A percentile compares a stretch with the other conserved stretches of the same genome.
phyloP scores from a whole-genome alignment of 139 green algal species.

The Marvania coccoides region DNA sequence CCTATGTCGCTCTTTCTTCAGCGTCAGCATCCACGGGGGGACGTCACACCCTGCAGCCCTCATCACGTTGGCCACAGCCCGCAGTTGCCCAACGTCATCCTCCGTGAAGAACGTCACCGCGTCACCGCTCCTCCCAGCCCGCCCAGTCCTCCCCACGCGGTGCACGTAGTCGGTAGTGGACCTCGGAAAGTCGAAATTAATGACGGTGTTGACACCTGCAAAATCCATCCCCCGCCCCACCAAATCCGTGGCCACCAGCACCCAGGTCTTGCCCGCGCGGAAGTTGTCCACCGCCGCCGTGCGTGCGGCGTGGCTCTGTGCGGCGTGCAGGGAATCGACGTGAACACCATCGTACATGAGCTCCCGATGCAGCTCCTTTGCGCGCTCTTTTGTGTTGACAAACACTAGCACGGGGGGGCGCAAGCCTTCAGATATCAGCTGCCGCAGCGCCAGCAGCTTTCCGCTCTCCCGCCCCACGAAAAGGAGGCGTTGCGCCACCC shows the following conservation, averaged over 20 bases:
- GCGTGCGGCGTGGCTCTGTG: conserved; percentile 52
- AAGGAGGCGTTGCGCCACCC: conserved; percentile 78
- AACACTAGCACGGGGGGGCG: conserved; percentile 87
- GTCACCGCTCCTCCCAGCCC: conserved; percentile 40
- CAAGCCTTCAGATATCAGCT: conserved; percentile 74
- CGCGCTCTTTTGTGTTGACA: conserved; percentile 79
- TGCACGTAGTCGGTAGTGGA: conserved; percentile 88
- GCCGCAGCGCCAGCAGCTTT: conserved; percentile 85
- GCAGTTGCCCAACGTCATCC: conserved; percentile 55
- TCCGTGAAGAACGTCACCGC: conserved; percentile 86
- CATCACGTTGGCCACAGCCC: conserved; percentile 69
- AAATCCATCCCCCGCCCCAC: conserved; percentile 76
- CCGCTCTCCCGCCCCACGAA: conserved; percentile 89
- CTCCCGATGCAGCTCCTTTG: conserved; percentile 70
- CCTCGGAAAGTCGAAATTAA: conserved; percentile 94
- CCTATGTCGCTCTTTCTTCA: conserved; percentile 42
- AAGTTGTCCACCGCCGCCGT: conserved; percentile 70
- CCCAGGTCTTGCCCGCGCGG: conserved; percentile 64
- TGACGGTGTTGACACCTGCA: conserved; percentile 79
- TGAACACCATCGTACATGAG: conserved; percentile 79
- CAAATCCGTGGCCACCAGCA: conserved; percentile 93
- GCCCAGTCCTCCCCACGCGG: conserved; percentile 74
- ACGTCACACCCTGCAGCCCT: conserved; percentile 54
- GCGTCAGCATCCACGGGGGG: conserved; percentile 66
- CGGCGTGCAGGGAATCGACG: conserved; percentile 75